Base-by-base conservation (phyloP, 495 filamentous ascomycete genomes). In the Tuber melanosporum region DNA sequence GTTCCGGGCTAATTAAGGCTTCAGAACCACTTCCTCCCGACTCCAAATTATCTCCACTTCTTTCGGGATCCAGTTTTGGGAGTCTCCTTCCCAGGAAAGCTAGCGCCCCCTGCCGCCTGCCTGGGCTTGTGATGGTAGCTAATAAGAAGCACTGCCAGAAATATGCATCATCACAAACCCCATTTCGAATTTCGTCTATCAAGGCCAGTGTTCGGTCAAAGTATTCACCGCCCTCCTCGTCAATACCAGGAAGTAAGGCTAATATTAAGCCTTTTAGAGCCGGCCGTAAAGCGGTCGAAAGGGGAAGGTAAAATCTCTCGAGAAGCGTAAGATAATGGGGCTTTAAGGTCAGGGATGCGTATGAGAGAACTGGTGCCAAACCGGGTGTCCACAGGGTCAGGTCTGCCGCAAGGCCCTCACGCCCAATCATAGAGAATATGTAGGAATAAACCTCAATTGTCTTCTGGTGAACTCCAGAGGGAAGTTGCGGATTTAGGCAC, bases 61-160 rank as follows among this genome's bases (percentile, higher is more conserved):
- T 76, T 42, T 57, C 71, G 42, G 76, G 73, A 41, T 82, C 92
- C 43, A 98, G 85, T 77, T 88, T 92, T 19, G 95, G 95, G 19
- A 99, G 87, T 79, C 89, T 90, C 74, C 94, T 91, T 42, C 88
- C 86, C 70, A 99, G 85, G 84, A 93, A 98, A 42, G 95, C 92
- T 74, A 99, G 85, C 36, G 93, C 93, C 42, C 95, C 95, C 79
- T 92, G 91, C 70, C 95, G 89, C 76, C 96, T 88, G 62, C 89
- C 92, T 42, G 92, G 87, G 82, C 93, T 94, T 9, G 95, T 97
- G 49, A 99, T 97, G 0, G 93, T 90, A 20, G 94, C 93, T 52
- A 98, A 87, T 79, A 99, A 97, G 79, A 99, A 92, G 84, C 93
- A 97, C 86, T 99, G 95, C 95, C 95, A 99, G 83, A 97, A 99